Percentiles rank a stretch among this genome's conserved stretches.
Conservation (phyloP, 2,329 filamentous ascomycete species). For the Neoarthrinium moseri region DNA sequence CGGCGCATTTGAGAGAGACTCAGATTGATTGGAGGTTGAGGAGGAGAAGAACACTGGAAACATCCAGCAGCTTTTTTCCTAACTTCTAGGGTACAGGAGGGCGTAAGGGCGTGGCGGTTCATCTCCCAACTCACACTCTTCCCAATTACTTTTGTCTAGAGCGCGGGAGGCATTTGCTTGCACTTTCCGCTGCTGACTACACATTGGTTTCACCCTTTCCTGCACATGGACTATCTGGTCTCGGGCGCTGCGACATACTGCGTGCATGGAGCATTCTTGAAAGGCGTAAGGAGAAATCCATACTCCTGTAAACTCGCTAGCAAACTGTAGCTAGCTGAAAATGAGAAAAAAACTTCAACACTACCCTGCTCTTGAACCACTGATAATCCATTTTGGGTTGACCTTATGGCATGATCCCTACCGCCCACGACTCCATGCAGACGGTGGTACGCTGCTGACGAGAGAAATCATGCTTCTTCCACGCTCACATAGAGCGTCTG, state of each 20-base stretch:
- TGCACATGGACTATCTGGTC: background rate
- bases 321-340: constrained; percentile 6
- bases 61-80: constrained; percentile 14
- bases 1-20: constrained; percentile 13
- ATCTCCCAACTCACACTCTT: constrained; percentile 13
- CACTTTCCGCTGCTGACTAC: constrained; percentile 12
- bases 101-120: constrained; percentile 14
- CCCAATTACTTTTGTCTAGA: constrained; percentile 16
- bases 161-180: constrained; percentile 23
- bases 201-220: background rate
- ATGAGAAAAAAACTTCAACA: too few species aligned
- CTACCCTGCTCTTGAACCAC: too few species aligned
- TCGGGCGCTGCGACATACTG: background rate
- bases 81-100: constrained; percentile 12
- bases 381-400: too few species aligned
- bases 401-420: too few species aligned
- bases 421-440: too few species aligned
- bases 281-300: background rate
- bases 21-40: constrained; percentile 19
- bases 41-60: constrained; percentile 10
- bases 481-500: too few species aligned
- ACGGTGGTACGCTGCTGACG: too few species aligned
- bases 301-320: constrained; percentile 4
- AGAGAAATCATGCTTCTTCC: too few species aligned
- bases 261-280: constrained; percentile 1